Percentiles rank a stretch among this genome's conserved stretches.
These are phyloP conservation scores for Schizosaccharomyces octosporus DNA, from an alignment of 805 yeast genomes.

Conservation along the genomic window DNA sequence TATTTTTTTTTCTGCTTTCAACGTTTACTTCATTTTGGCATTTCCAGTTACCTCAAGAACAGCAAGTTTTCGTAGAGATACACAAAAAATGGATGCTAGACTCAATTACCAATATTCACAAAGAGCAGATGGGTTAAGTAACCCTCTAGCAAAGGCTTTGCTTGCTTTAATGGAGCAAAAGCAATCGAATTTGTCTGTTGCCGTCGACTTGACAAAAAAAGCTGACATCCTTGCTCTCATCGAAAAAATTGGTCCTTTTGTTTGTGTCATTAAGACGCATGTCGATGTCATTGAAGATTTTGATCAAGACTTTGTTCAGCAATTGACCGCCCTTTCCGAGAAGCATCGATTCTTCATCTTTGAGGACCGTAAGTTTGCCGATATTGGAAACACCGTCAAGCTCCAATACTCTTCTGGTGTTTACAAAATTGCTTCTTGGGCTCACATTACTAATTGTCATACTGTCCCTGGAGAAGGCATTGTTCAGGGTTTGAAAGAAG, in stretches of 20 bases:
- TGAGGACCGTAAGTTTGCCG: constrained; percentile 96
- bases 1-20: too few relatives aligned
- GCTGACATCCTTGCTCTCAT: constrained; percentile 43
- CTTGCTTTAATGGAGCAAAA: constrained; percentile 52
- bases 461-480: constrained; percentile 92
- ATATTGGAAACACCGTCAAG: constrained; percentile 91
- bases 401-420: constrained; percentile 81
- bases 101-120: constrained; percentile 25
- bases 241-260: constrained; percentile 70
- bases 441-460: constrained; percentile 93
- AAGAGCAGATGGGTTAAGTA: constrained; percentile 46
- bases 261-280: constrained; percentile 82
- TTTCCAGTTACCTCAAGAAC: too few relatives aligned
- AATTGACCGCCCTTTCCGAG: constrained; percentile 43
- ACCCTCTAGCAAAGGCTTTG: constrained; percentile 58
- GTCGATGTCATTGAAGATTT: constrained; percentile 83
- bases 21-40: too few relatives aligned
- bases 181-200: constrained; percentile 77
- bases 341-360: constrained; percentile 77
- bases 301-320: constrained; percentile 55
- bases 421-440: constrained; percentile 74
- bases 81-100: background rate
- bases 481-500: constrained; percentile 57
- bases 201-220: constrained; percentile 71
- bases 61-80: too few relatives aligned